Base-by-base conservation (phyloP, 2,329 filamentous ascomycete species). In the Ophiostoma australiae region DNA sequence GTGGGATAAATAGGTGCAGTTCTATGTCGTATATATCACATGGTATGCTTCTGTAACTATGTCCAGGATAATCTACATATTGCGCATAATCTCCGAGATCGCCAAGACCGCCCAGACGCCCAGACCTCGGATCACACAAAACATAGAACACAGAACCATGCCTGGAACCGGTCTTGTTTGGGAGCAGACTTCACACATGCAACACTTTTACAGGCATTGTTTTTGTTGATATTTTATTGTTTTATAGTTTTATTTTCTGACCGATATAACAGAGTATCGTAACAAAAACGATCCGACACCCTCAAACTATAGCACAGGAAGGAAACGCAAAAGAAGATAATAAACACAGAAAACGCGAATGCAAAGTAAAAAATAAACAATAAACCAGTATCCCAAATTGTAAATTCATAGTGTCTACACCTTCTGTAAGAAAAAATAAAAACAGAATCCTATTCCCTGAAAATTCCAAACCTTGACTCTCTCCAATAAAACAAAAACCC, bases 1-100 rank as follows among this genome's bases (percentile, higher is more conserved):
- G 73, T 87, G 84, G 84, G 80, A 82, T 10, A 78, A 74, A 31
- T 74, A 72, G 52, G 8, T 67, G 27, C 10, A 23, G 17, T 15
- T 41, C 15, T 15, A 39, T 15, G 10, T 15, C 39, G 10, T 15
- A 41, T 41, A 41, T 15, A 41, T 1, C 15, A 41, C 39, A 41
- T 41, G 15, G 4, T 41, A 41, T n/a, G n/a, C n/a, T n/a, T n/a
- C n/a, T n/a, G n/a, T 15, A 11, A 27, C 23, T 27, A 58, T 58
- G 44, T 20, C 44, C 20, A 48, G 44, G 44, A 48, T 48, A 20
- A 20, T 20, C 17, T 48, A 48, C 17, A 39, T 39, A 39, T 39
- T 39, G 37, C 7, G 52, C 52, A 58, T 58, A 65, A 13, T 65
- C 61, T 37, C 61, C 61, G 61, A 65, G 61, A 65, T 65, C 61